Evolutionary conservation across 116 monocot genomes (phyloP), one percentile per base, ranked within the genome.

Genomic region (Cymodocea nodosa): DNA sequence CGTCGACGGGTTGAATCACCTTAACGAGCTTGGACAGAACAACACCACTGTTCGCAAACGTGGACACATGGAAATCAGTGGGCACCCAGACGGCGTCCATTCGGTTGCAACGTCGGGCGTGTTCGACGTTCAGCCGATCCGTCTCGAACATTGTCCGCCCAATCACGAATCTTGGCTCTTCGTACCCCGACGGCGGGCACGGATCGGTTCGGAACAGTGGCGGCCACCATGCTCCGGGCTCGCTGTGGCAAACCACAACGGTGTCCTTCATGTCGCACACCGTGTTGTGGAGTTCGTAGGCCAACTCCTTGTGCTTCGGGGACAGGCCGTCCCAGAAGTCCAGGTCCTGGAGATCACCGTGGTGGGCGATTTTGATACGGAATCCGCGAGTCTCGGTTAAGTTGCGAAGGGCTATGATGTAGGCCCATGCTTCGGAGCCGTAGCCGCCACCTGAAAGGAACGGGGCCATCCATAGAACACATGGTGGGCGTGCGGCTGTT

Each of bases 401-500:
- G 0, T 60, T 17, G 48, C 52, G 3, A 11, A 86, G 63, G 15
- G 82, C 52, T 0, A 72, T 52, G 59, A 83, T 64, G 67, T 82
- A 86, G 20, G 86, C 80, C 82, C 86, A 86, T 37, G 86, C 86
- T 66, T 86, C 86, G 67, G 86, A 86, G 75, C 86, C 73, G 80
- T 86, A 86, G n/a, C 86, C 86, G 16, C 86, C 82, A 62, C 77
- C 69, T 16, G 86, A 82, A 67, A 82, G 56, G 80, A 86, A 86
- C 4, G 86, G 86, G 77, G 86, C 82, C 82, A 86, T 82, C 86
- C 86, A 86, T 57, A 73, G 86, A 86, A 86, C 82, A 82, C 86
- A 86, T 82, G 82, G 82, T 61, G 86, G 72, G 82, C 80, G 79
- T 23, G 18, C 4, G 14, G 77, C 16, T n/a, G 7, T 35, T 61